Conservation (phyloP, 208 protist species). For the Trypanosoma scelopori region DNA sequence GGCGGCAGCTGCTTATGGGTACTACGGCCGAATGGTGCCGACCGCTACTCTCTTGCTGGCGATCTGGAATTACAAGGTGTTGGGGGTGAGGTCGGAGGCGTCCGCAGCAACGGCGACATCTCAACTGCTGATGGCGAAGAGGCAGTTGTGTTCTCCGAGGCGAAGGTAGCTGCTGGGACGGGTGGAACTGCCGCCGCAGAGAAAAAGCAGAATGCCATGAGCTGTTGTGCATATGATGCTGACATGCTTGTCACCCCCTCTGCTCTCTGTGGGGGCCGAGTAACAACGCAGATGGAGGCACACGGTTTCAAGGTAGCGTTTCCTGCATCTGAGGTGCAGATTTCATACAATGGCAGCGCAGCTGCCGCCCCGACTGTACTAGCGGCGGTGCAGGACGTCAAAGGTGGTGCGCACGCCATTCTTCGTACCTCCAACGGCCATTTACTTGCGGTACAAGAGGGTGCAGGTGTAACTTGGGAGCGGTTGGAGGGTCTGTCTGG, state of each 20-base stretch:
- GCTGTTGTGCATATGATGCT: conserved; percentile 13
- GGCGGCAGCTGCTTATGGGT: conserved; percentile 21
- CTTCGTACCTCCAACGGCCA: conserved; percentile 58
- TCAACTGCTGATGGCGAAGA: no score
- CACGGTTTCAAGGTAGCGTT: conserved; percentile 17
- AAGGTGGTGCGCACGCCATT: conserved; percentile 34
- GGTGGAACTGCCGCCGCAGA: not conserved
- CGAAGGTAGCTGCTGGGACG: conserved; percentile 5
- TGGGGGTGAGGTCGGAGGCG: no score
- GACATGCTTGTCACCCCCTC: conserved; percentile 2
- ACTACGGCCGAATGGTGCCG: not conserved
- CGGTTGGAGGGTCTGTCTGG: conserved; percentile 64
- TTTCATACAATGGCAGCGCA: conserved; percentile 9
- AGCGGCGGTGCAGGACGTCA: conserved; percentile 8
- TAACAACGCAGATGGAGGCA: conserved; percentile 3
- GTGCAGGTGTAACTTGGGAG: conserved; percentile 56
- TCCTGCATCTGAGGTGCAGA: conserved; percentile 6
- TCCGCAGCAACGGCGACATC: no score
- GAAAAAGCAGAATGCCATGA: not conserved
- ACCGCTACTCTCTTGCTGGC: conserved; percentile 23
- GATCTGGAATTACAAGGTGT: not conserved
- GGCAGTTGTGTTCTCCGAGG: no score
- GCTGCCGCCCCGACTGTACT: conserved; percentile 17
- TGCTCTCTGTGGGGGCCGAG: conserved; percentile 19
- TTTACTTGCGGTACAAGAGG: conserved; percentile 52